phyloP scores from a whole-genome alignment of 129 eudicot genomes.

The Centella asiatica region DNA sequence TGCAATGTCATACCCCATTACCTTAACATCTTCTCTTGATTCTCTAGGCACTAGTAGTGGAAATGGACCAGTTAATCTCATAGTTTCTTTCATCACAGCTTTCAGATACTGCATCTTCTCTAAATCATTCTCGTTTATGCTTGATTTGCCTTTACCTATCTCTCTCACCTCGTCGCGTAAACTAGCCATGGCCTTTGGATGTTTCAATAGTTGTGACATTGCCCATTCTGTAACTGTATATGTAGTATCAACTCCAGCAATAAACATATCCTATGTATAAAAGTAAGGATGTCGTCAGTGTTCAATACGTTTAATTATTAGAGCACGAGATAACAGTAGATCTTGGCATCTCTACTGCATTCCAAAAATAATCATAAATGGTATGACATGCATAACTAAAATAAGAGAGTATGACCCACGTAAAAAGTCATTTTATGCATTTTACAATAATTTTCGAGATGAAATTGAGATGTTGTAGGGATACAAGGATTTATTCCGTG shows the following conservation, averaged over 20 bases:
- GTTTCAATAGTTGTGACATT: constrained; percentile 39
- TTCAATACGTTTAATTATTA: not conserved
- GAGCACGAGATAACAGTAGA: too few relatives aligned
- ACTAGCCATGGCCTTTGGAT: constrained; percentile 32
- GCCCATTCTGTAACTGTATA: constrained; percentile 45
- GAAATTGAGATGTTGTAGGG: too few relatives aligned
- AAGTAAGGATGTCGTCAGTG: not conserved
- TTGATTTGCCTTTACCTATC: constrained; percentile 23
- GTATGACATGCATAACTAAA: too few relatives aligned
- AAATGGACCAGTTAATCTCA: constrained; percentile 37
- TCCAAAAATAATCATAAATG: too few relatives aligned
- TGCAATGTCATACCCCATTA: constrained; percentile 46
- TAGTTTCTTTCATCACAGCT: constrained; percentile 53
- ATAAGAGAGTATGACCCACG: too few relatives aligned
- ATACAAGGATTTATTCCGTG: too few relatives aligned
- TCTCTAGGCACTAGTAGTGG: constrained; percentile 46
- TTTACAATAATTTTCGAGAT: too few relatives aligned
- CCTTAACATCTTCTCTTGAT: constrained; percentile 30
- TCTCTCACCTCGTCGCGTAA: constrained; percentile 41
- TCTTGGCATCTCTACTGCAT: too few relatives aligned
- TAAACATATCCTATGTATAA: constrained; percentile 34
- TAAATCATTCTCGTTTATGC: constrained; percentile 37
- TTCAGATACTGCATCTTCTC: constrained; percentile 44
- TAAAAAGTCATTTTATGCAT: too few relatives aligned
- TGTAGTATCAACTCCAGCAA: constrained; percentile 51